phyloP scores from a whole-genome alignment of 768 basidiomycete genomes.

The Suillus subaureus region DNA sequence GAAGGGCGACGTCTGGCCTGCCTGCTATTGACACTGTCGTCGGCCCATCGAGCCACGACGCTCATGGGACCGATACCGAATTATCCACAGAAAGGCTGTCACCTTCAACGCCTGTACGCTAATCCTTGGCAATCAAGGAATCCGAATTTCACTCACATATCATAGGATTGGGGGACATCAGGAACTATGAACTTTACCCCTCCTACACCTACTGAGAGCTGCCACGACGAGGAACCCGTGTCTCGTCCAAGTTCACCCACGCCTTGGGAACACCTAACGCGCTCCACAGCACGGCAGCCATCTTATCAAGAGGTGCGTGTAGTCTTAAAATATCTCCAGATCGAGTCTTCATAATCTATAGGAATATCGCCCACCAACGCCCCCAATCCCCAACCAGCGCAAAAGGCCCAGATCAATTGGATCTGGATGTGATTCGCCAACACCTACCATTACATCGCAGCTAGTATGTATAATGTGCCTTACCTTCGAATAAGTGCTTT shows the following conservation, averaged over 20 bases:
- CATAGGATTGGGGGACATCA: constrained; percentile 35
- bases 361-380: constrained; percentile 63
- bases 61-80: constrained; percentile 24
- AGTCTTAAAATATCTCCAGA: background rate
- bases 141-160: constrained; percentile 28
- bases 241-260: constrained; percentile 39
- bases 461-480: constrained; percentile 23
- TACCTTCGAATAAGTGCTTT: constrained; percentile 9
- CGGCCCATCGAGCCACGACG: constrained; percentile 30
- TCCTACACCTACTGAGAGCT: constrained; percentile 38
- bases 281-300: constrained; percentile 7
- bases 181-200: constrained; percentile 33
- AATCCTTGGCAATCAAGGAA: constrained; percentile 26
- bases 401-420: constrained; percentile 37
- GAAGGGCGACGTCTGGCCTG: constrained; percentile 27
- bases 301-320: constrained; percentile 26
- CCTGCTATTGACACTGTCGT: constrained; percentile 36
- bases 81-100: constrained; percentile 34
- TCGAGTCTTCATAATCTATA: constrained; percentile 22
- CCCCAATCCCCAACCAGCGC: constrained; percentile 44
- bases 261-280: constrained; percentile 31
- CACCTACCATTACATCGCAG: constrained; percentile 26
- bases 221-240: constrained; percentile 31
- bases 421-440: constrained; percentile 36
- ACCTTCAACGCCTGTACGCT: constrained; percentile 36